Base-by-base conservation (phyloP, 2,329 filamentous ascomycete genomes). In the Talaromyces sp. region DNA sequence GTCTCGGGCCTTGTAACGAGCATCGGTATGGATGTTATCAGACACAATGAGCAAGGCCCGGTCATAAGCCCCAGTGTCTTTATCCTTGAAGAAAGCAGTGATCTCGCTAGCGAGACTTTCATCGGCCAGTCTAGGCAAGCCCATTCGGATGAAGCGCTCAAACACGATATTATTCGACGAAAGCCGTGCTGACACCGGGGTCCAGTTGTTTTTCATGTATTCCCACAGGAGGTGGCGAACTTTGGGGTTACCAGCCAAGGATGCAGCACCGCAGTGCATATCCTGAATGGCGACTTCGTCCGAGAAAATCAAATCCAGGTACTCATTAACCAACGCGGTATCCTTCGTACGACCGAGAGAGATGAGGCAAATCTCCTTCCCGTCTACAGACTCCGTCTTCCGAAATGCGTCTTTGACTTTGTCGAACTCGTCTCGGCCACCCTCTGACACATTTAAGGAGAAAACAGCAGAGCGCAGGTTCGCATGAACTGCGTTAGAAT, bases 61-160 rank as follows among this genome's bases (percentile, higher is more conserved):
- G 73, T 95, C 90, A 75, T 92, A 97, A 54, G 87, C 89, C 68
- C 86, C 86, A 19, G 89, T 93, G 70, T 97, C 90, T 80, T 93
- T 96, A 68, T 84, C 83, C 67, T 84, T 82, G 80, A 97, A 99
- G 81, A 99, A 99, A 2, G 77, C 74, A 55, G 87, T 82, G 68
- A 99, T 94, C 58, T 97, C 91, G 65, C 86, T 81, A 63, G 91
- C 83, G 17, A 85, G 82, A 64, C 83, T 82, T 14, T 80, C 77
- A 67, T 91, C 87, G 3, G 90, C 85, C 72, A 95, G 97, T 71
- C 90, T 89, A 69, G 85, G 85, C 66, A 99, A 79, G 51, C 87
- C 87, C 66, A 89, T 81, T 67, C 90, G 87, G 67, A 99, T 79
- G 77, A 96, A 96, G 54, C 93, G 87, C 77, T 99, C 93, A 17